Base-by-base conservation (phyloP, 73 alveolate species). In the Diophrys appendiculata region DNA sequence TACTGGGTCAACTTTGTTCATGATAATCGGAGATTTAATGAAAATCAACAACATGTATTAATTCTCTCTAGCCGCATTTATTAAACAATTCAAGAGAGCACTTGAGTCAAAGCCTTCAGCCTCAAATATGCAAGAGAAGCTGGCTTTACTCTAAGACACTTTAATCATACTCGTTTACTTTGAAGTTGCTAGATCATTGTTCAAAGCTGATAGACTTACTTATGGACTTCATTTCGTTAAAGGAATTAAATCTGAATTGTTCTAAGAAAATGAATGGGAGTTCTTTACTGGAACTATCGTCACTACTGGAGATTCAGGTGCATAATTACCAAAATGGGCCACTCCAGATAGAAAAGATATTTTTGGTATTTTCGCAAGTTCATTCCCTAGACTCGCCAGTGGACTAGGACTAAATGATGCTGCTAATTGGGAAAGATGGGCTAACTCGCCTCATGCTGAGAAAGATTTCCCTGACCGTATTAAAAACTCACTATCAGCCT, bases 41-140 rank as follows among this genome's bases (percentile, higher is more conserved):
- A 97, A 96, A 84, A 84, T 97, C 52, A 98, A 98, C 82, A 98
- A 98, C 85, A 98, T 98, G 99, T 98, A 98, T 78, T 97, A 97
- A 82, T 98, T 97, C 95, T 97, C 99, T 33, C 88, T 98, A 78
- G 98, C 93, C 52, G 87, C 97, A 73, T 98, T 97, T 94, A 91
- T 98, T 82, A 89, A 87, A 24, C 84, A 97, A 29, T 98, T 97
- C 92, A 93, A 96, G 88, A 93, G 94, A 69, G 97, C 98, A 24
- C 95, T 96, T 0, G 91, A 92, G 35, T 69, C 95, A 14, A 90
- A 83, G 68, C 91, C 95, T 29, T 67, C 90, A 43, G 96, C 96
- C 68, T 88, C 77, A 34, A 64, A 81, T 27, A 91, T 94, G 25
- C 88, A 93, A 65, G 98, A 90, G 80, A 97, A 97, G 80, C 92